Evolutionary conservation across 805 yeast genomes (phyloP), one percentile per base, ranked within the genome.

Genomic region (Brettanomyces nanus): DNA sequence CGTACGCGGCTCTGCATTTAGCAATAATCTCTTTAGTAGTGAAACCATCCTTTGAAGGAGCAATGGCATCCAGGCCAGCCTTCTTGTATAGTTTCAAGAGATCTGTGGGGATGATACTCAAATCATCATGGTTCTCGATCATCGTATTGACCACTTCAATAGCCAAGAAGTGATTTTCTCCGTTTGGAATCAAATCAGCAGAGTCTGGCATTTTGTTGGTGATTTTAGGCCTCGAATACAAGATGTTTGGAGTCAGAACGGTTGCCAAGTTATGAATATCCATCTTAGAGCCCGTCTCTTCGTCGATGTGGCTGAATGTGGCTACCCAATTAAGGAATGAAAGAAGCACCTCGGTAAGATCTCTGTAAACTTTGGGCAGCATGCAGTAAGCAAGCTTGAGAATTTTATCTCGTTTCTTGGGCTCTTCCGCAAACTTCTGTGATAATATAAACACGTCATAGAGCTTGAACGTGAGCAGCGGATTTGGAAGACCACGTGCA

Each of bases 251-350:
- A 0, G 97, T 84, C 35, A 92, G 71, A 3, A 92, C 99, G 0
- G 97, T 92, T 2, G 98, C 95, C 45, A 92, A 68, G 57, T 92
- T 92, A 55, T 87, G 95, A 25, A 84, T 75, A 56, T 90, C 97
- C 98, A 92, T 92, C 63, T 90, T 92, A 3, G 97, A 86, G 1
- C 92, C 92, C 18, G 77, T 75, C 47, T 84, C 89, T 49, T 86
- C 94, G 52, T 87, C 97, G 44, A 89, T 76, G 48, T 85, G 89
- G 1, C 97, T 84, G 62, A 92, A 92, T 2, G 97, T 85, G 0
- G 97, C 86, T 2, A 89, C 90, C 97, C 97, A 92, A 58, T 80
- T 80, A 54, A 92, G 74, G 58, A 92, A 92, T 41, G 80, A 77
- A 23, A 89, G 66, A 30, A 92, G 62, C 3, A 89, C 95, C 55